Percentiles rank a stretch among this genome's conserved stretches.
Evolutionary conservation across 2,329 filamentous ascomycete species (phyloP).

Genomic region (Remersonia thermophila): DNA sequence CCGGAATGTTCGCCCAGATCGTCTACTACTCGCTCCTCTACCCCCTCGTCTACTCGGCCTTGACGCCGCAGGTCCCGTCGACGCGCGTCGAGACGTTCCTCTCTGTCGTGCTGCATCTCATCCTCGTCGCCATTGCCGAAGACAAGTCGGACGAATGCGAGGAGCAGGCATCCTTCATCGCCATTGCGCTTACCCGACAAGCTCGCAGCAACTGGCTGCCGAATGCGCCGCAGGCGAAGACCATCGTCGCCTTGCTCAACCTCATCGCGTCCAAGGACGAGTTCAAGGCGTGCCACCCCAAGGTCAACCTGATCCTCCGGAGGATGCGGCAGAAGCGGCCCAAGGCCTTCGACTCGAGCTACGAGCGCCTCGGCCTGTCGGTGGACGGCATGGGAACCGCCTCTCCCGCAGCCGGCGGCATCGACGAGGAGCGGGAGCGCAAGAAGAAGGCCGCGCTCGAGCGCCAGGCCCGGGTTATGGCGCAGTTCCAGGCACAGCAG

Average conservation of each 20-base stretch:
- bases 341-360: slow-evolving; percentile 56
- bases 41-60: slow-evolving; percentile 53
- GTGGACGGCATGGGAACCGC: slow-evolving; percentile 70
- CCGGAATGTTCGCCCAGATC: slow-evolving; percentile 77
- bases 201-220: slow-evolving; percentile 50
- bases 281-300: slow-evolving; percentile 71
- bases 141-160: slow-evolving; percentile 52
- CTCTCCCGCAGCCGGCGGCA: slow-evolving; percentile 59
- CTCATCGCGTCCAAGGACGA: slow-evolving; percentile 55
- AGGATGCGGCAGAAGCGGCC: slow-evolving; percentile 77
- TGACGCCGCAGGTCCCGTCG: slow-evolving; percentile 61
- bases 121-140: slow-evolving; percentile 75
- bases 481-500: slow-evolving; percentile 94
- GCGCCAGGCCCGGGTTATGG: slow-evolving; percentile 89
- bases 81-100: slow-evolving; percentile 85
- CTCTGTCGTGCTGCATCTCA: slow-evolving; percentile 79
- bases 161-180: slow-evolving; percentile 54
- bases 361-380: slow-evolving; percentile 50
- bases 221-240: slow-evolving; percentile 43
- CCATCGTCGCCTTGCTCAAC: slow-evolving; percentile 52
- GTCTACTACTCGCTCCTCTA: slow-evolving; percentile 83
- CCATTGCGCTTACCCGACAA: slow-evolving; percentile 52
- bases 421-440: slow-evolving; percentile 61
- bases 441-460: slow-evolving; percentile 88
- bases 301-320: slow-evolving; percentile 71